These are phyloP conservation scores for Saccharomycopsis microspora DNA, from an alignment of 805 yeast genomes.

Conservation along the genomic window DNA sequence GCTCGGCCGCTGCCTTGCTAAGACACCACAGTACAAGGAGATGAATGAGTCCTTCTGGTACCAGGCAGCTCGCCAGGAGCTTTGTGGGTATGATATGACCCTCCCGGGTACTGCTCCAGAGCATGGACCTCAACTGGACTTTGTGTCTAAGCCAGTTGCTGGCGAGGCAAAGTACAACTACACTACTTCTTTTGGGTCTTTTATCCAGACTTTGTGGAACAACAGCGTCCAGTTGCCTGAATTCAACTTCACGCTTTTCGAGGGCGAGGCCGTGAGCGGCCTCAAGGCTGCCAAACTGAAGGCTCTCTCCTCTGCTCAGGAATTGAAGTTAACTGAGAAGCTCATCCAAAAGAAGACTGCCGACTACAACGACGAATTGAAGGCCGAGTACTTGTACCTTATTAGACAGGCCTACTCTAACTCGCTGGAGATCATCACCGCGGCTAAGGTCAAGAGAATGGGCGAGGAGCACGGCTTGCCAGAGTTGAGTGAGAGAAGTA, in stretches of 20 bases:
- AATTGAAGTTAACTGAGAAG: not conserved
- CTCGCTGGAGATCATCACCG: not conserved
- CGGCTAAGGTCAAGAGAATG: not conserved
- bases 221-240: not conserved
- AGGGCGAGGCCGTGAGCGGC: not conserved
- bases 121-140: not conserved
- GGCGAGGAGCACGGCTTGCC: not conserved
- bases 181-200: not conserved
- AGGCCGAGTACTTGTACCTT: constrained; percentile 12
- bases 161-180: not conserved
- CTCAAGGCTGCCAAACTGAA: not conserved
- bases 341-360: not conserved
- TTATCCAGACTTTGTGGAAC: not conserved
- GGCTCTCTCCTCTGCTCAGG: not conserved
- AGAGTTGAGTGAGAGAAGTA: not conserved
- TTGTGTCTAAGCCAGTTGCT: not conserved
- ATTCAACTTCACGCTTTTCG: not conserved
- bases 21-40: constrained; percentile 5
- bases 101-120: not conserved
- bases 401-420: not conserved
- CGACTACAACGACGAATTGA: constrained; percentile 4
- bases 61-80: constrained; percentile 14
- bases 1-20: constrained; percentile 12
- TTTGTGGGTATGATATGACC: constrained; percentile 11
- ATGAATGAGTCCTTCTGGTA: constrained; percentile 14